Percentiles rank a stretch among this genome's conserved stretches.
Evolutionary conservation across 495 filamentous ascomycete genomes (phyloP).

Genomic region (Penicillium coprophilum): DNA sequence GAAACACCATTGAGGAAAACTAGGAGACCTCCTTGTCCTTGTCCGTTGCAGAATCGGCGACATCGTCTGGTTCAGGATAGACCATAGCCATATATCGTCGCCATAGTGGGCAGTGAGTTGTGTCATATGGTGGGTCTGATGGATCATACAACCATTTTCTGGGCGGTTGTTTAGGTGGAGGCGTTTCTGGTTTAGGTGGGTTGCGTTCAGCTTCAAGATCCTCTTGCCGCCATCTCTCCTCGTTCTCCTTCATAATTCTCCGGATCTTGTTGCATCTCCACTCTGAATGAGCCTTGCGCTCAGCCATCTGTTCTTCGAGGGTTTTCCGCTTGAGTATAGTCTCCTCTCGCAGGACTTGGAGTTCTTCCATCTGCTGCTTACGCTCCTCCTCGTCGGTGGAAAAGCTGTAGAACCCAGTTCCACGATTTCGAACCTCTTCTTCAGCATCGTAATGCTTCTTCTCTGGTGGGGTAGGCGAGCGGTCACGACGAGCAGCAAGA

Average conservation of each 20-base stretch:
- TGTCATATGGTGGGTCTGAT: background rate
- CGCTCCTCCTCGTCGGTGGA: slow-evolving; percentile 65
- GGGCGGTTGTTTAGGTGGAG: background rate
- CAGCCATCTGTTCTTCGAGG: slow-evolving; percentile 46
- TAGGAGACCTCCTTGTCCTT: background rate
- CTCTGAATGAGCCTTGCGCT: slow-evolving; percentile 50
- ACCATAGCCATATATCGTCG: background rate
- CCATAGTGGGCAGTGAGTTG: background rate
- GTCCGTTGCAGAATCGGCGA: background rate
- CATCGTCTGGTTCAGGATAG: background rate
- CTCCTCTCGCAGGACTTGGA: slow-evolving; percentile 62
- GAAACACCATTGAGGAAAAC: background rate
- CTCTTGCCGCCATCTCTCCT: background rate
- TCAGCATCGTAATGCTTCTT: slow-evolving; percentile 81
- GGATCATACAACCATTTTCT: background rate
- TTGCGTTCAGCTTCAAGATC: background rate
- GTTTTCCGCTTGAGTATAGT: slow-evolving; percentile 65
- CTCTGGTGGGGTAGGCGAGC: slow-evolving; percentile 71
- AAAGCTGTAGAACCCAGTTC: slow-evolving; percentile 88
- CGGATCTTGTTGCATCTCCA: slow-evolving; percentile 58
- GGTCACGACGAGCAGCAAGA: slow-evolving; percentile 71
- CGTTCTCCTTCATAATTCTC: slow-evolving; percentile 24
- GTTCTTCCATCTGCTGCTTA: slow-evolving; percentile 69
- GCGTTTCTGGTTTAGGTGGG: background rate
- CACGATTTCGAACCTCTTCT: slow-evolving; percentile 79